Evolutionary conservation across 352 stramenopile species (phyloP), one percentile per base, ranked within the genome.

Genomic region (Phytophthora tentaculata): DNA sequence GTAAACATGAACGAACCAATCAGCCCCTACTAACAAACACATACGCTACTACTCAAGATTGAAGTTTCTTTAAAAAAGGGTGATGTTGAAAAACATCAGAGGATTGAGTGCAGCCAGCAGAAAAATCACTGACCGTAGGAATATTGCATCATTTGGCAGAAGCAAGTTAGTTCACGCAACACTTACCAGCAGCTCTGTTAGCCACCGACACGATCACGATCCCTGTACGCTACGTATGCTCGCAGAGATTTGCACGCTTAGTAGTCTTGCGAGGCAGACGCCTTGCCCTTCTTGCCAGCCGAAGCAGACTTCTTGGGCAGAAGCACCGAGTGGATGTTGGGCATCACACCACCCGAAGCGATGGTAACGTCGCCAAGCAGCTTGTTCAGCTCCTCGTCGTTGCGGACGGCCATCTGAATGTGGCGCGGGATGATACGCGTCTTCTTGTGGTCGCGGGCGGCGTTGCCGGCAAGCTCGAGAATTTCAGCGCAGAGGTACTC

Each of bases 371-470:
- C 81, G 59, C 95, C 94, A 3, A 99, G 77, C 45, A 98, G 79
- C 74, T 97, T 97, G 88, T 98, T 98, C 67, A 98, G 77, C 80
- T 98, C 96, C 77, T 98, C 96, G 73, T 99, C 95, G 65, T 86
- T 86, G 55, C 80, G 95, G 5, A 98, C 89, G 32, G 96, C 95
- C 58, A 98, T 85, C 83, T 98, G 97, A 59, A 99, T 97, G 86
- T 99, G 96, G 61, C 96, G 92, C 23, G 97, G 96, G 47, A 98
- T 94, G 74, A 99, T 98, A 76, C 96, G 88, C 56, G 81, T 90
- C 90, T 99, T 99, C 88, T 99, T 99, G 89, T 98, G 98, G 79
- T 98, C 94, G 58, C 92, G 88, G 22, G 95, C 94, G 51, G 95
- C 94, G 76, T 99, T 99, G 23, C 94, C 95, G 17, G 95, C 95